phyloP scores from a whole-genome alignment of 306 rosid species.

The Quercus cerris region DNA sequence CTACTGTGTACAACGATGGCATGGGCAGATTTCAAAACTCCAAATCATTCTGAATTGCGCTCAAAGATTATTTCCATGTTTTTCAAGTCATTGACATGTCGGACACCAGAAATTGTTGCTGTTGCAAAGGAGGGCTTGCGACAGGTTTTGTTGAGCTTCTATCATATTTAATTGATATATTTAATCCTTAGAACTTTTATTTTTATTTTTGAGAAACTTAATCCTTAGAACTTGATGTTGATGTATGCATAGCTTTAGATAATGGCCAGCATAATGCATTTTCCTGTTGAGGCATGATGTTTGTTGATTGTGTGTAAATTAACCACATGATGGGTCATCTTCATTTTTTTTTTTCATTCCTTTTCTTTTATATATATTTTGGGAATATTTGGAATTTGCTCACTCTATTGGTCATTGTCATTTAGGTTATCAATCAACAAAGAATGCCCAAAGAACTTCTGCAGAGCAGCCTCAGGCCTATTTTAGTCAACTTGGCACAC shows the following conservation, averaged over 20 bases:
- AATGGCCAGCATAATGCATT: constrained; percentile 13
- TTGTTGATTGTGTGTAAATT: constrained; percentile 11
- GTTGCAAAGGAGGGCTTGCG: constrained; percentile 99
- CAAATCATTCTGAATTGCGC: constrained; percentile 88
- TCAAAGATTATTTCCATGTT: constrained; percentile 97
- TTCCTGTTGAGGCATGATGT: neutral
- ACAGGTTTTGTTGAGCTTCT: constrained; percentile 55
- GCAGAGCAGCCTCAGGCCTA: constrained; percentile 97
- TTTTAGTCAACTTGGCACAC: constrained; percentile 92
- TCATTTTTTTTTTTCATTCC: constrained; percentile 2
- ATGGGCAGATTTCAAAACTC: constrained; percentile 96
- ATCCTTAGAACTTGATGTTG: constrained; percentile 10
- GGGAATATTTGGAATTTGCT: constrained; percentile 10
- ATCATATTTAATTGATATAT: constrained; percentile 10
- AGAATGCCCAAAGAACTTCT: constrained; percentile 97
- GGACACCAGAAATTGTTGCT: constrained; percentile 94
- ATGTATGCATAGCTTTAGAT: constrained; percentile 4
- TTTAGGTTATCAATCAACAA: constrained; percentile 90
- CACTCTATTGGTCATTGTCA: constrained; percentile 7
- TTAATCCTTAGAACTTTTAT: constrained; percentile 4
- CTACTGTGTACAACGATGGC: constrained; percentile 97
- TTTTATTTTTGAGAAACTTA: neutral
- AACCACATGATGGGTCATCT: neutral
- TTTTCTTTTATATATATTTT: neutral
- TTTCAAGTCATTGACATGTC: constrained; percentile 93